Evolutionary conservation across 495 filamentous ascomycete genomes (phyloP), one percentile per base, ranked within the genome.

Genomic region (Trichoderma reesei): DNA sequence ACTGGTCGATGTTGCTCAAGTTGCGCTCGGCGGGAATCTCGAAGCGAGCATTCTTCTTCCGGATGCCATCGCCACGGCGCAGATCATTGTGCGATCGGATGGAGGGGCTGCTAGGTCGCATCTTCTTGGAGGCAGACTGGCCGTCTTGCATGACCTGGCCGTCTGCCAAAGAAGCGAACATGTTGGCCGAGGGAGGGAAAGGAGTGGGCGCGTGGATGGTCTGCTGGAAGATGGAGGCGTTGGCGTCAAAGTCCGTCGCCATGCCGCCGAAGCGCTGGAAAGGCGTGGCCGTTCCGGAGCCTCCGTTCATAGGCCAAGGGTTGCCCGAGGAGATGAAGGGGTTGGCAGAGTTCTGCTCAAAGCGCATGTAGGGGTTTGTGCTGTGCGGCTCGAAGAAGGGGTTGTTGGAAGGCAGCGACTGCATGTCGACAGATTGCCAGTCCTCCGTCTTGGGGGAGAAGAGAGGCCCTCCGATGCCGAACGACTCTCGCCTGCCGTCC

Each of bases 21-120:
- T 90, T 98, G 51, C 92, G 85, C 78, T 96, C 95, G 11, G 90
- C 86, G 5, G 94, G 94, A 66, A 99, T 98, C 72, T 98, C 94
- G 76, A 99, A 96, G 59, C 95, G 88, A 68, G 93, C 93, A 70
- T 99, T 99, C 88, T 97, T 98, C 87, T 99, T 99, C 68, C 95
- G 86, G 76, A 98, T 96, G 60, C 94, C 94, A 71, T 96, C 93
- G 68, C 92, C 86, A 68, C 92, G 84, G 59, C 84, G 74, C 72
- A 92, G 80, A 61, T 93, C 88, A 64, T 91, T 90, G 75, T 89
- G 88, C 51, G 91, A 88, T 62, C 89, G 84, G 72, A 88, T 90
- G 62, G 82, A 75, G 5, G 91, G 90, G 72, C 87, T 93, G 70
- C 80, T 78, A 44, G 83, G 82, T 59, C 85, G 80, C 74, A 85